Base-by-base conservation (phyloP, 768 basidiomycete species). In the Pholiota microspora region DNA sequence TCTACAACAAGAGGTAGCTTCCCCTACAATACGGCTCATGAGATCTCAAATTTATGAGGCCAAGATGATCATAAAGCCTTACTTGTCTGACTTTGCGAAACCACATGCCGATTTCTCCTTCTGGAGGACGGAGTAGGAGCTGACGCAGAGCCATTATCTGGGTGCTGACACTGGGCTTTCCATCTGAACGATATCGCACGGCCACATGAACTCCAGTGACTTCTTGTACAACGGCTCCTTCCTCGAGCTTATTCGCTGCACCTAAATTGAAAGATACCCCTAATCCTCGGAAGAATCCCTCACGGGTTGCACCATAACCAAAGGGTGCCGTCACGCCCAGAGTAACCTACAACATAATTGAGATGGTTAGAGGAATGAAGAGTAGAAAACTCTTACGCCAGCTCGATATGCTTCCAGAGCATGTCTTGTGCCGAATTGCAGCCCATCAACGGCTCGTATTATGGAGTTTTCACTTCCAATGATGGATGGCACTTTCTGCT, bases 91-190 rank as follows among this genome's bases (percentile, higher is more conserved):
- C 78, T 65, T 73, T 70, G 44, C 72, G 64, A 57, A 85, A 80
- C 69, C 77, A 79, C 35, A 71, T 53, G 1, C 75, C 78, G 3
- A 77, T 57, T 21, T 65, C 71, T 35, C 72, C 74, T 35, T 69
- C 66, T 2, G 63, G 56, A 12, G 76, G 69, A 23, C 69, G 73
- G 7, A 86, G 71, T 7, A 96, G 73, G 34, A 93, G 71, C 7
- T 78, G 73, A 1, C 93, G 79, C 42, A 97, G 71, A 3, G 83
- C 75, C 12, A 86, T 86, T 56, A 96, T 85, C 60, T 93, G 84
- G n/a, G 86, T 88, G 69, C 92, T 92, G 27, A 92, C 77, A 56
- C 89, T 88, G 0, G 77, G 61, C 68, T 29, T 21, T 10, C 51
- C 51, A 18, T 73, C 62, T 32, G 75, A 55, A 18, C 71, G 71